phyloP scores from a whole-genome alignment of 2,329 filamentous ascomycete genomes.

The Claviceps sp. region DNA sequence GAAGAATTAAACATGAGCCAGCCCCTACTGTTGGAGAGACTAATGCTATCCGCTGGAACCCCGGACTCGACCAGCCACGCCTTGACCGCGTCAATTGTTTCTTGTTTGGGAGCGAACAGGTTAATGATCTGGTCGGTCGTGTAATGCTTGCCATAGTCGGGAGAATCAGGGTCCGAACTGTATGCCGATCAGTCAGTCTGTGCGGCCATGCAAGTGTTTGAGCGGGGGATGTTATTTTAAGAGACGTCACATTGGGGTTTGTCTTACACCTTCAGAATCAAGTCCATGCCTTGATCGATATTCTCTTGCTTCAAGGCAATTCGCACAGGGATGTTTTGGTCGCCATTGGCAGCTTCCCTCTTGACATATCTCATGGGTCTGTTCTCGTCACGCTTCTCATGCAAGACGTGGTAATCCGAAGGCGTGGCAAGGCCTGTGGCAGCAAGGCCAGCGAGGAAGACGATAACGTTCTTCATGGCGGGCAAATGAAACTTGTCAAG shows the following conservation, averaged over 20 bases:
- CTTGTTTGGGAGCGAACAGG: conserved; percentile 27
- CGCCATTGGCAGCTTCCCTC: conserved; percentile 8
- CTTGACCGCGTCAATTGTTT: conserved; percentile 35
- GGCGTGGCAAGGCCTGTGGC: conserved; percentile 9
- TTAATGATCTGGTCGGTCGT: conserved; percentile 26
- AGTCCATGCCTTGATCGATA: conserved; percentile 30
- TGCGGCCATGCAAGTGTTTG: not conserved
- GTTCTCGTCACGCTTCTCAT: conserved; percentile 16
- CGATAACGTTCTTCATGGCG: conserved; percentile 10
- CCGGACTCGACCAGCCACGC: conserved; percentile 40
- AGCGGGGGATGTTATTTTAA: not conserved
- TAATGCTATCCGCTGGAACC: conserved; percentile 32
- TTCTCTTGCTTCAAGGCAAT: conserved; percentile 33
- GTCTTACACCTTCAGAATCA: conserved; percentile 24
- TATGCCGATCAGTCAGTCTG: not conserved
- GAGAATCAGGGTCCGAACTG: conserved; percentile 27
- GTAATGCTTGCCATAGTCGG: conserved; percentile 34
- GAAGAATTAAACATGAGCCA: conserved; percentile 43
- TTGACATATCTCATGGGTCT: conserved; percentile 13
- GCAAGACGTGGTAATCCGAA: conserved; percentile 15
- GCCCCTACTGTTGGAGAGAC: conserved; percentile 34
- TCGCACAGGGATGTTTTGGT: conserved; percentile 20
- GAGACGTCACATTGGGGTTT: too few relatives aligned
- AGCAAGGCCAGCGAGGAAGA: conserved; percentile 9
- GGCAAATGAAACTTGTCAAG: not conserved